phyloP scores from a whole-genome alignment of 2,329 filamentous ascomycete species.

The Paraphoma sp. region DNA sequence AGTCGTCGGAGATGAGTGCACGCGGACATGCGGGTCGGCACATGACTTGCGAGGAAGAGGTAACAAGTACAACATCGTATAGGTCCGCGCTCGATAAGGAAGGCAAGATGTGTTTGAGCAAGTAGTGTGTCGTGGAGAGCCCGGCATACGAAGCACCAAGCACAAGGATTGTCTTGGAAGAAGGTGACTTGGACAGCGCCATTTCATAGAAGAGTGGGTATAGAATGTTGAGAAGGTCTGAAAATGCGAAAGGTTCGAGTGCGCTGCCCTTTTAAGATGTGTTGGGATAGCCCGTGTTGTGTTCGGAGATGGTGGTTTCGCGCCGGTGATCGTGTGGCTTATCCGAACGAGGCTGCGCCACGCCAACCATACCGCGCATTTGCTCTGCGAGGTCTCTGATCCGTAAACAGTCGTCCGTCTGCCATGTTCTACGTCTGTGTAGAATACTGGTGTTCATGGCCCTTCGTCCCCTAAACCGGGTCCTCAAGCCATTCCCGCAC shows the following conservation, averaged over 20 bases:
- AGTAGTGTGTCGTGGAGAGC: slow-evolving; percentile 45
- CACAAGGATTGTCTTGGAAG: slow-evolving; percentile 42
- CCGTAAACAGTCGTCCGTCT: too few species aligned
- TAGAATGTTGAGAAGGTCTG: too few species aligned
- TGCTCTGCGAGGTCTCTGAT: too few species aligned
- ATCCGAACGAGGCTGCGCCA: neutral
- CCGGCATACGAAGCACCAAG: slow-evolving; percentile 49
- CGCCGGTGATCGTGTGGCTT: neutral
- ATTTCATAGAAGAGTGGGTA: neutral
- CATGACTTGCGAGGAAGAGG: slow-evolving; percentile 39
- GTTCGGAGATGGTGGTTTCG: neutral
- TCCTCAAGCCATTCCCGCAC: too few species aligned
- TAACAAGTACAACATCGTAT: slow-evolving; percentile 46
- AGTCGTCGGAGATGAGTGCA: slow-evolving; percentile 42
- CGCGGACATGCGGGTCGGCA: slow-evolving; percentile 44
- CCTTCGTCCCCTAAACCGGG: too few species aligned
- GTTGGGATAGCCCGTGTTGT: neutral
- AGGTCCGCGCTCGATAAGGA: slow-evolving; percentile 27
- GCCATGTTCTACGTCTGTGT: too few species aligned
- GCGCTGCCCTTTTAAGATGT: neutral
- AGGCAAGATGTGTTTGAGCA: slow-evolving; percentile 42
- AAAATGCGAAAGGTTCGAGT: too few species aligned
- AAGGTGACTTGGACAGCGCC: neutral
- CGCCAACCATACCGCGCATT: neutral
- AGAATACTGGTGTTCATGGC: too few species aligned